Evolutionary conservation across 176 grass and related monocot species (phyloP).

Genomic region (Olyra latifolia): DNA sequence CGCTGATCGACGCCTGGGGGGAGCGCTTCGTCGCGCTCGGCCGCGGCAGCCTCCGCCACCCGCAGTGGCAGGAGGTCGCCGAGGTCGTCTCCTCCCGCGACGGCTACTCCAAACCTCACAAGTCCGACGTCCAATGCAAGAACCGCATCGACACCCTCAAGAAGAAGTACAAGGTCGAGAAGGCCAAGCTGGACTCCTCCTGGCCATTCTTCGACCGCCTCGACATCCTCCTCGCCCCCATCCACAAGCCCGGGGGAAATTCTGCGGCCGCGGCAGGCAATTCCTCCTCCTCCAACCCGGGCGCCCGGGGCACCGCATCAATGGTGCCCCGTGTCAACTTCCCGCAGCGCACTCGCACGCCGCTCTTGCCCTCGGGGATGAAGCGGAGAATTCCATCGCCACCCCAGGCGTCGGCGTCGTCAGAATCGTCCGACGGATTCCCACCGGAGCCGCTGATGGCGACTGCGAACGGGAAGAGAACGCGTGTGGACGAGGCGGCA

Average conservation of each 20-base stretch:
- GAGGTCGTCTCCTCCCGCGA: slow-evolving; percentile 88
- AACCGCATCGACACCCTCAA: slow-evolving; percentile 98
- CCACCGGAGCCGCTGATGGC: slow-evolving; percentile 54
- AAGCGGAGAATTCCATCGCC: slow-evolving; percentile 50
- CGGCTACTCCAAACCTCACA: slow-evolving; percentile 66
- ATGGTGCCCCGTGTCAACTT: slow-evolving; percentile 54
- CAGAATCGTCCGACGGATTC: slow-evolving; percentile 86
- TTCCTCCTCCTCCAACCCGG: slow-evolving; percentile 14
- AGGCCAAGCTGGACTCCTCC: slow-evolving; percentile 46
- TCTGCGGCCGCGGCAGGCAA: background rate
- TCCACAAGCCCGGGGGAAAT: slow-evolving; percentile 27
- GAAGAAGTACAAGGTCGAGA: slow-evolving; percentile 98
- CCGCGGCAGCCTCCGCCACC: slow-evolving; percentile 85
- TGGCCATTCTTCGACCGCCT: slow-evolving; percentile 87
- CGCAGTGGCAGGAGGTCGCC: slow-evolving; percentile 98
- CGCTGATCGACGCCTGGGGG: slow-evolving; percentile 97
- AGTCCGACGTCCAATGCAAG: slow-evolving; percentile 93
- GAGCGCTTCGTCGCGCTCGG: slow-evolving; percentile 88
- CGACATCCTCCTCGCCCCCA: slow-evolving; percentile 70
- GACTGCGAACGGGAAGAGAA: slow-evolving; percentile 58
- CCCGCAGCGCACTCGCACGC: slow-evolving; percentile 69
- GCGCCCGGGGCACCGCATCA: slow-evolving; percentile 19
- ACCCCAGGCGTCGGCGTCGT: slow-evolving; percentile 44
- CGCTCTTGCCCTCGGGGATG: slow-evolving; percentile 13
- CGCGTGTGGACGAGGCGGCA: slow-evolving; percentile 11